Evolutionary conservation across 768 basidiomycete genomes (phyloP), one percentile per base, ranked within the genome.

Genomic region (Lactarius quietus): DNA sequence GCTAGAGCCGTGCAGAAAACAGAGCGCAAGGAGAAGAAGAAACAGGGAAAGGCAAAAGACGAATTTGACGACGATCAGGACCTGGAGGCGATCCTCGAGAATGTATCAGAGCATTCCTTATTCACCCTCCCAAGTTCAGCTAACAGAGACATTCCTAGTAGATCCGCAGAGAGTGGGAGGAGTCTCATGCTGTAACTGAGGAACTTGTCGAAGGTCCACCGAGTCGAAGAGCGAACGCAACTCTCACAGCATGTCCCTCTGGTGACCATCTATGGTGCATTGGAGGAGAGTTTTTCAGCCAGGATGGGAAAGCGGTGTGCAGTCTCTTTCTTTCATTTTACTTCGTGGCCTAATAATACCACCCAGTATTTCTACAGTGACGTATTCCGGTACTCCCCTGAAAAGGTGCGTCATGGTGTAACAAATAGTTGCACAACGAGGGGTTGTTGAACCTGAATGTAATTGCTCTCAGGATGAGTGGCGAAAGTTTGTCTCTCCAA

Each of bases 201-300:
- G 92, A 95, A 73, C 78, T 90, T 2, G 89, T 88, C 0, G 84
- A 88, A 71, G 90, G 90, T 0, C 92, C 93, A 17, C 93, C 93
- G 0, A 88, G 86, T 57, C 79, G 90, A 57, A 82, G 94, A 48
- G 92, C 92, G 0, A 94, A 92, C 68, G 93, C 92, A 1, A 90
- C 91, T 0, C 75, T 95, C 18, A 90, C 88, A 0, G 77, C 91
- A 0, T 93, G 89, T 75, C 93, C 93, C 1, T 85, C 80, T 61
- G 90, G 90, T 52, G 89, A 88, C 66, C 83, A 93, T 73, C 78
- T 95, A 0, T 95, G 89, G 90, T 88, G 82, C 66, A 88, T 93
- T 38, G 92, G 92, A 0, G 92, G 92, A 7, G 93, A 94, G 72
- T 93, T 87, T 74, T 95, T 94, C 73, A 86, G 86, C 64, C 92